Conservation (phyloP, 108 stramenopile species). For the Stephanodiscus minutulus region DNA sequence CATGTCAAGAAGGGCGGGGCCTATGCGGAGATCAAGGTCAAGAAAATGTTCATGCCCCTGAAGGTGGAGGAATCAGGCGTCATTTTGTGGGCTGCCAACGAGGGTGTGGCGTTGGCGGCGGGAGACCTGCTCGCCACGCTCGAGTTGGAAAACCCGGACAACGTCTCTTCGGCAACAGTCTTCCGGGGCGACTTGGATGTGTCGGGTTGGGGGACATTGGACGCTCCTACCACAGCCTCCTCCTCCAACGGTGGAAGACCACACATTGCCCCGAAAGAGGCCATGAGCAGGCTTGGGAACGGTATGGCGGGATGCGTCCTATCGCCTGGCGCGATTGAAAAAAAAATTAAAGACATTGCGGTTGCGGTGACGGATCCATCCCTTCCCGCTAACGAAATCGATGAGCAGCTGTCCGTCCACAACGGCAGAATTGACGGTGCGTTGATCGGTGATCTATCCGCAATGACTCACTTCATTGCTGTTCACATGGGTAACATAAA, state of each 20-base stretch:
- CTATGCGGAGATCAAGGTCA: conserved; percentile 98
- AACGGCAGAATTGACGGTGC: conserved; percentile 86
- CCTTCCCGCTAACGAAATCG: conserved; percentile 89
- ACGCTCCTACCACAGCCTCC: conserved; percentile 11
- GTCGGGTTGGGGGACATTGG: conserved; percentile 62
- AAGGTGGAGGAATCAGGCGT: conserved; percentile 93
- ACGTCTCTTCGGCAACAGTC: conserved; percentile 71
- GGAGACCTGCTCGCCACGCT: conserved; percentile 94
- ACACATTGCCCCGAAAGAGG: conserved; percentile 82
- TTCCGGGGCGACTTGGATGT: conserved; percentile 78
- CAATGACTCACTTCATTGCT: conserved; percentile 63
- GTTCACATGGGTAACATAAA: conserved; percentile 45
- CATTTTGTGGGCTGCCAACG: conserved; percentile 80
- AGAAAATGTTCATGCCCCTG: conserved; percentile 99
- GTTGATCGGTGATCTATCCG: conserved; percentile 62
- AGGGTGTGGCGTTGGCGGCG: conserved; percentile 90
- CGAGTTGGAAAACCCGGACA: conserved; percentile 93
- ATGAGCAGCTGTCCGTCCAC: conserved; percentile 93
- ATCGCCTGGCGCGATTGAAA: conserved; percentile 47
- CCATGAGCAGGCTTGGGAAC: conserved; percentile 68
- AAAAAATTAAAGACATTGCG: conserved; percentile 65
- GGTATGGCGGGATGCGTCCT: conserved; percentile 91
- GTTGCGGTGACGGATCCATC: conserved; percentile 74
- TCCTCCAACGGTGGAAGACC: conserved; percentile 55
- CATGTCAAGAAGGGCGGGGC: conserved; percentile 87